phyloP scores from a whole-genome alignment of 768 basidiomycete genomes.

The Boletus bicolor region DNA sequence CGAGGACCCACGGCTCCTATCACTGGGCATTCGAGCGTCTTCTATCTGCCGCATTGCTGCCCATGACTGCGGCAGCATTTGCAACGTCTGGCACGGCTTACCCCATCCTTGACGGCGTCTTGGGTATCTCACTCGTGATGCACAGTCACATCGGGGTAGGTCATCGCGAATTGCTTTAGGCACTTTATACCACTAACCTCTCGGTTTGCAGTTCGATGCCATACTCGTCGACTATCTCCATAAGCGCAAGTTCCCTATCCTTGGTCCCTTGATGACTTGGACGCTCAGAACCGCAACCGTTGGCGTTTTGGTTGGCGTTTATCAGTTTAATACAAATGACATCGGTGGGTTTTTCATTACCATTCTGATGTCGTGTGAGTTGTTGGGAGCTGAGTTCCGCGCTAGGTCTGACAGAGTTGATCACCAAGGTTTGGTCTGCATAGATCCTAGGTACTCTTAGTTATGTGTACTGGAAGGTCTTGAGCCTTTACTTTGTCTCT shows the following conservation, averaged over 20 bases:
- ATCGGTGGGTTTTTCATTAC: conserved; percentile 61
- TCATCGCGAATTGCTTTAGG: neutral
- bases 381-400: neutral
- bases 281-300: conserved; percentile 70
- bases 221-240: conserved; percentile 88
- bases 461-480: neutral
- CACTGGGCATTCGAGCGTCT: conserved; percentile 93
- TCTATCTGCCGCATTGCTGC: conserved; percentile 83
- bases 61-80: conserved; percentile 83
- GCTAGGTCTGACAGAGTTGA: conserved; percentile 80
- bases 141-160: conserved; percentile 94
- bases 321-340: conserved; percentile 98
- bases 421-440: conserved; percentile 80
- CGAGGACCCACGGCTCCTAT: conserved; percentile 82
- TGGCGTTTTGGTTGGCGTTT: conserved; percentile 83
- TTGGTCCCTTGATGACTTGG: conserved; percentile 76
- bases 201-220: conserved; percentile 58
- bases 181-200: neutral
- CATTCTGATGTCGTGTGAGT: neutral
- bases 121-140: conserved; percentile 84
- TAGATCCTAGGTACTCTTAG: conserved; percentile 31
- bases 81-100: conserved; percentile 71
- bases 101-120: conserved; percentile 85
- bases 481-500: neutral
- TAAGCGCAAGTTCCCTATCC: conserved; percentile 84